These are phyloP conservation scores for Linum tenue DNA, from an alignment of 345 rosid genomes.

Conservation along the genomic window DNA sequence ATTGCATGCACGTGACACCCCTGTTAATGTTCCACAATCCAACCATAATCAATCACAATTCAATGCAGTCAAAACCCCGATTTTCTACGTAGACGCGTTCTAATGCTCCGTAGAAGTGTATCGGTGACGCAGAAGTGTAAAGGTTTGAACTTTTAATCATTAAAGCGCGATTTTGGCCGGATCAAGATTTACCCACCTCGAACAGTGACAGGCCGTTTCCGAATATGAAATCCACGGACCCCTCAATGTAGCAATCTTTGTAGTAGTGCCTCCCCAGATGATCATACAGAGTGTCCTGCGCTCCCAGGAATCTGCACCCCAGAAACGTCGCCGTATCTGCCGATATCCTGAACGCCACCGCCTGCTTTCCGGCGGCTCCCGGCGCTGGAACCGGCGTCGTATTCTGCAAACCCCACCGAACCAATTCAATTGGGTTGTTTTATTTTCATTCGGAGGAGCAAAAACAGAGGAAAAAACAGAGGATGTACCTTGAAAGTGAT, in stretches of 20 bases:
- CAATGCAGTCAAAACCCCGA: too few species aligned
- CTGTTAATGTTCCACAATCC: too few species aligned
- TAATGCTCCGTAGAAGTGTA: too few species aligned
- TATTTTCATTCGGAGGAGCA: background rate
- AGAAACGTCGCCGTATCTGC: conserved; percentile 73
- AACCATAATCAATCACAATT: too few species aligned
- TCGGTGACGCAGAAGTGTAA: too few species aligned
- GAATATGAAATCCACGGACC: conserved; percentile 89
- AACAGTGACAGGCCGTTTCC: conserved; percentile 89
- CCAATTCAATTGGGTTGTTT: background rate
- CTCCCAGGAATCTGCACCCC: conserved; percentile 84
- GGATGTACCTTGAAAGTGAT: conserved; percentile 70
- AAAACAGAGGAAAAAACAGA: too few species aligned
- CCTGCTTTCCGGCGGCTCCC: conserved; percentile 84
- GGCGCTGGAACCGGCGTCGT: conserved; percentile 80
- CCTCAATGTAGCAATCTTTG: conserved; percentile 91
- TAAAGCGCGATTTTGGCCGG: too few species aligned
- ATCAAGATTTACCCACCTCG: conserved; percentile 38
- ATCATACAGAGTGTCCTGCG: conserved; percentile 90
- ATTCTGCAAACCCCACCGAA: conserved; percentile 36
- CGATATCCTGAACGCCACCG: conserved; percentile 85
- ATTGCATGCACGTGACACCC: conserved; percentile 85
- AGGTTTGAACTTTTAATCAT: too few species aligned
- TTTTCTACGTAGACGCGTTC: too few species aligned
- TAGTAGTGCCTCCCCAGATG: conserved; percentile 89